Evolutionary conservation across 306 rosid genomes (phyloP).

Genomic region (Acacia melanoxylon): DNA sequence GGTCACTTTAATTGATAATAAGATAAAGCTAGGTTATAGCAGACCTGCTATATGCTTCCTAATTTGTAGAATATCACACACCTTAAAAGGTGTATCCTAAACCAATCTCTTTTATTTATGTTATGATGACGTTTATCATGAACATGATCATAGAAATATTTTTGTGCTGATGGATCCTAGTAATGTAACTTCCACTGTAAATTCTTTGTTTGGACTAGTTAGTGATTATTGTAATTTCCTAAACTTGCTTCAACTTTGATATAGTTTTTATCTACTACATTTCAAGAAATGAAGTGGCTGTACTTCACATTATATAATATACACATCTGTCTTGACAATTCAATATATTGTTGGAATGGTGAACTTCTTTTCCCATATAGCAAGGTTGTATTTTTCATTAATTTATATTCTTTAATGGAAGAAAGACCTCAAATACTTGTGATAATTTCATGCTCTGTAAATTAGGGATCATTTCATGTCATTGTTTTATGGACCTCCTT

Average conservation of each 20-base stretch:
- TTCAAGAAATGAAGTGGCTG: constrained; percentile 16
- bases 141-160: not conserved
- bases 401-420: not conserved
- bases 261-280: not conserved
- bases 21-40: constrained; percentile 11
- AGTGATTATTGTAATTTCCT: constrained; percentile 12
- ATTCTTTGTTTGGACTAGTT: constrained; percentile 1
- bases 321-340: constrained; percentile 4
- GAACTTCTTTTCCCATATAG: not conserved
- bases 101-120: not conserved
- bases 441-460: constrained; percentile 10
- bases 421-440: not conserved
- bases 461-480: not conserved
- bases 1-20: not conserved
- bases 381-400: constrained; percentile 2
- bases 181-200: not conserved
- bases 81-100: constrained; percentile 3
- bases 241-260: not conserved
- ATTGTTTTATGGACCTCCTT: constrained; percentile 12
- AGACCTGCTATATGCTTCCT: not conserved
- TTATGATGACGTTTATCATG: constrained; percentile 5
- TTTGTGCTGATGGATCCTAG: constrained; percentile 4
- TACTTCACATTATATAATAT: constrained; percentile 10
- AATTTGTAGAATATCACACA: constrained; percentile 11
- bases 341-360: not conserved